A percentile compares a stretch with the other conserved stretches of the same genome.
phyloP scores from a whole-genome alignment of 805 yeast genomes.

The Candida pseudofarinosa region DNA sequence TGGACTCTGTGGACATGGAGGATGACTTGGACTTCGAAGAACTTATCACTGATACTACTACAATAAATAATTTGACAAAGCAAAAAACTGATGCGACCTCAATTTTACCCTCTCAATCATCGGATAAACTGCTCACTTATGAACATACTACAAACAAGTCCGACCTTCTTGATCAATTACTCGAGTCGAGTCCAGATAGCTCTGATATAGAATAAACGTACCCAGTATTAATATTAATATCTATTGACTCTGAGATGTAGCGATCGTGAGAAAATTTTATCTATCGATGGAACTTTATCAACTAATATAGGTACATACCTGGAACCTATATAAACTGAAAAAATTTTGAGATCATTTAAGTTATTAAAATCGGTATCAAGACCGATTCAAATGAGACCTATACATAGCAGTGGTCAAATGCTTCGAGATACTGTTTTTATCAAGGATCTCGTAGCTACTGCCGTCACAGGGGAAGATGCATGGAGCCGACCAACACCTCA shows the following conservation, averaged over 20 bases:
- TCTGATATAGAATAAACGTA: neutral
- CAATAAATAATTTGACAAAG: neutral
- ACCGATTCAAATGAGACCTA: constrained; percentile 11
- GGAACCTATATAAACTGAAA: neutral
- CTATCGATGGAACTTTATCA: no score
- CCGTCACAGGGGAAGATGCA: constrained; percentile 68
- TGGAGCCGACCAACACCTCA: constrained; percentile 70
- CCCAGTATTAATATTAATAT: neutral
- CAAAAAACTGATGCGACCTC: neutral
- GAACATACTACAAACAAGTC: neutral
- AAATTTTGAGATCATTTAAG: neutral
- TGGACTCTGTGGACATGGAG: constrained; percentile 26
- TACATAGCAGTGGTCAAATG: constrained; percentile 13
- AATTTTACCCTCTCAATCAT: neutral
- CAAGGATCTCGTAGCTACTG: constrained; percentile 54
- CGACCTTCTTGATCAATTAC: neutral
- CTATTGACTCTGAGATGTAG: neutral
- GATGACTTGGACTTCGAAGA: constrained; percentile 23
- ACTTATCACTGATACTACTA: constrained; percentile 1
- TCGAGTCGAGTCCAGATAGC: neutral
- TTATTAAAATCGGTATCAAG: constrained; percentile 9
- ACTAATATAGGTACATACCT: neutral
- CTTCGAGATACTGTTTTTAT: constrained; percentile 42
- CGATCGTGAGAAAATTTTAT: neutral
- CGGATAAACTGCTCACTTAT: neutral